phyloP scores from a whole-genome alignment of 2,329 filamentous ascomycete species.

The Pleomassaria siparia region DNA sequence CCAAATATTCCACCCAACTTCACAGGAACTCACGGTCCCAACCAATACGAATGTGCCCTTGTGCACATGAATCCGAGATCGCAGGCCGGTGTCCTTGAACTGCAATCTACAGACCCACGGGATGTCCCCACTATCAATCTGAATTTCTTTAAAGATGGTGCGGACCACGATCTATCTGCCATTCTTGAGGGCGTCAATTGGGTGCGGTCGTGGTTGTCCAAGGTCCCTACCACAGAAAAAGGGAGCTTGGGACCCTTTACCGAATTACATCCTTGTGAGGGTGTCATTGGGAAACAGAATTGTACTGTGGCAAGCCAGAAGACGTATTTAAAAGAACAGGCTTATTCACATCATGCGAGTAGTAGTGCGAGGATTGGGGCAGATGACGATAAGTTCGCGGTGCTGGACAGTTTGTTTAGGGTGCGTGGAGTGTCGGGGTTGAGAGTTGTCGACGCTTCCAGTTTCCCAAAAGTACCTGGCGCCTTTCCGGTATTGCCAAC shows the following conservation, averaged over 20 bases:
- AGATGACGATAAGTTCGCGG: slow-evolving; percentile 10
- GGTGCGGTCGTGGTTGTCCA: slow-evolving; percentile 45
- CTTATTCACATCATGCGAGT: slow-evolving; percentile 12
- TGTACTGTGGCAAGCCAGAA: slow-evolving; percentile 47
- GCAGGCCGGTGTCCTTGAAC: slow-evolving; percentile 58
- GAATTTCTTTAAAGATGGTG: slow-evolving; percentile 40
- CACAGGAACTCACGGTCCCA: slow-evolving; percentile 20
- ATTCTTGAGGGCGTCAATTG: slow-evolving; percentile 58
- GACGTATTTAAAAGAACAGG: slow-evolving; percentile 19
- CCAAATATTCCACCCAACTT: slow-evolving; percentile 24
- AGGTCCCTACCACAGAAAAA: slow-evolving; percentile 26
- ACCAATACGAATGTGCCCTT: slow-evolving; percentile 30
- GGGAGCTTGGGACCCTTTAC: slow-evolving; percentile 43
- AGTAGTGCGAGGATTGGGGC: slow-evolving; percentile 11
- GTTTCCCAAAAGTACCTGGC: slow-evolving; percentile 44
- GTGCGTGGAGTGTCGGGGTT: slow-evolving; percentile 45
- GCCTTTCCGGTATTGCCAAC: slow-evolving; percentile 53
- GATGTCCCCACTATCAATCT: slow-evolving; percentile 60
- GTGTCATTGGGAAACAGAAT: slow-evolving; percentile 54
- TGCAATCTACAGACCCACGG: slow-evolving; percentile 61
- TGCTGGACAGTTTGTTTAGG: slow-evolving; percentile 15
- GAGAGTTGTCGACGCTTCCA: slow-evolving; percentile 42
- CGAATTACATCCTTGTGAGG: slow-evolving; percentile 54
- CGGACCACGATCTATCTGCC: slow-evolving; percentile 53
- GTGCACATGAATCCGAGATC: slow-evolving; percentile 57